Conservation (phyloP, 1,139 yeast genomes). For the Hansenula lynferdii region DNA sequence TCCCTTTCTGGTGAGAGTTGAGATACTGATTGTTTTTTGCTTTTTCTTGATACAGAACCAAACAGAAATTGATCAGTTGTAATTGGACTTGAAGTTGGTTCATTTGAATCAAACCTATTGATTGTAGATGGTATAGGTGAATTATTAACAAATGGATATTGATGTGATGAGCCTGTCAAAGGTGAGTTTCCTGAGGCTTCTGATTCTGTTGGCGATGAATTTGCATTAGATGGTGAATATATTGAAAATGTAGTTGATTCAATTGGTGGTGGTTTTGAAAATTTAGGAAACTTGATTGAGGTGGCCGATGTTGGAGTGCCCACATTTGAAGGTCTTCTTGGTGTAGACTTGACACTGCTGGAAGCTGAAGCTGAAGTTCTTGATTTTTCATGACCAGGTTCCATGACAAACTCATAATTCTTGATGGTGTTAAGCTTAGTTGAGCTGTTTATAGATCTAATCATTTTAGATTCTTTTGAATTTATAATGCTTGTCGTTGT, state of each 20-base stretch:
- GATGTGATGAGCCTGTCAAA: constrained; percentile 4
- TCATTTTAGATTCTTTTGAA: not conserved
- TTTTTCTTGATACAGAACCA: not conserved
- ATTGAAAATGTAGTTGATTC: constrained; percentile 9
- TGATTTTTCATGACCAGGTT: constrained; percentile 11
- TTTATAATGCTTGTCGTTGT: constrained; percentile 1
- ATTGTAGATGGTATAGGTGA: constrained; percentile 11
- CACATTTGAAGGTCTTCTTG: constrained; percentile 15
- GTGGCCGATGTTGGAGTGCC: constrained; percentile 9
- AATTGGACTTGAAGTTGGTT: constrained; percentile 6
- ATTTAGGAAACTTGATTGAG: constrained; percentile 11
- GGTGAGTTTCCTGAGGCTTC: constrained; percentile 19
- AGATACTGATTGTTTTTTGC: constrained; percentile 2
- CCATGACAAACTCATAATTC: constrained; percentile 21
- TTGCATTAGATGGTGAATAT: constrained; percentile 14
- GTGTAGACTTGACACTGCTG: constrained; percentile 5
- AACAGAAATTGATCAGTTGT: constrained; percentile 1
- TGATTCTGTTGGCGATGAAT: constrained; percentile 21
- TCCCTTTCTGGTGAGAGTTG: constrained; percentile 2
- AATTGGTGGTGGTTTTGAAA: constrained; percentile 19
- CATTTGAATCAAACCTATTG: constrained; percentile 12
- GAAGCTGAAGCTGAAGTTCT: constrained; percentile 2
- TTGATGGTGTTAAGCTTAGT: constrained; percentile 12
- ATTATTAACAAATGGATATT: constrained; percentile 4
- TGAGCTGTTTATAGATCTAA: not conserved